These are phyloP conservation scores for Cucurbita maxima DNA, from an alignment of 306 rosid species.

Conservation along the genomic window DNA sequence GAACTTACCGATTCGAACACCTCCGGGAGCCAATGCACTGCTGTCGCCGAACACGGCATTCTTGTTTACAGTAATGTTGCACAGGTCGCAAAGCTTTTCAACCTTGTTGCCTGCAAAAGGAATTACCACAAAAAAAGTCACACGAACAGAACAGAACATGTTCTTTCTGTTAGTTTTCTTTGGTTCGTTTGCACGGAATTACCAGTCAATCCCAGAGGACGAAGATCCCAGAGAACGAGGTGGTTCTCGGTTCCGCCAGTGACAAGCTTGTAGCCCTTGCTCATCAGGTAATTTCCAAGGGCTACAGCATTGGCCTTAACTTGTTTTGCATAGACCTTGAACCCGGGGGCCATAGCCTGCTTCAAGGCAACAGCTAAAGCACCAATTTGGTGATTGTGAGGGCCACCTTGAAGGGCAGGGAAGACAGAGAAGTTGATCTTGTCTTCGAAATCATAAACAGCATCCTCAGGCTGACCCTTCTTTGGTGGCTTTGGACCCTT, in stretches of 20 bases:
- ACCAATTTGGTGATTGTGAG: conserved; percentile 94
- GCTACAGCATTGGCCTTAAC: conserved; percentile 94
- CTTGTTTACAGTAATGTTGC: conserved; percentile 88
- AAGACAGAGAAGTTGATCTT: conserved; percentile 85
- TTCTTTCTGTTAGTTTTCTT: neutral
- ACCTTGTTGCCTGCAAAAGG: conserved; percentile 74
- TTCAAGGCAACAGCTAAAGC: conserved; percentile 91
- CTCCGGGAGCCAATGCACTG: conserved; percentile 98
- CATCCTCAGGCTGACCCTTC: conserved; percentile 87
- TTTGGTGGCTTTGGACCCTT: conserved; percentile 92
- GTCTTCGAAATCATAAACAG: conserved; percentile 78
- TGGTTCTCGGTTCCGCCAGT: conserved; percentile 96
- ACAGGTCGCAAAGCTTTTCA: conserved; percentile 88
- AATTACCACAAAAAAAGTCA: neutral
- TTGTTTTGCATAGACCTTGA: conserved; percentile 83
- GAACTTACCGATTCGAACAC: conserved; percentile 76
- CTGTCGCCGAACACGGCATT: conserved; percentile 94
- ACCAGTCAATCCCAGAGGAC: conserved; percentile 95
- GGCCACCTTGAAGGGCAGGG: conserved; percentile 96
- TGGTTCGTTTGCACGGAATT: neutral
- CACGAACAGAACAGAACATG: neutral
- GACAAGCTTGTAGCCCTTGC: conserved; percentile 82
- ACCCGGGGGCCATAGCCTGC: conserved; percentile 56
- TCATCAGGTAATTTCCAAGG: conserved; percentile 57
- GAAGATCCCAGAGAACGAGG: conserved; percentile 96